These are phyloP conservation scores for Solanum boliviense DNA, from an alignment of 257 asterid species.

Conservation along the genomic window DNA sequence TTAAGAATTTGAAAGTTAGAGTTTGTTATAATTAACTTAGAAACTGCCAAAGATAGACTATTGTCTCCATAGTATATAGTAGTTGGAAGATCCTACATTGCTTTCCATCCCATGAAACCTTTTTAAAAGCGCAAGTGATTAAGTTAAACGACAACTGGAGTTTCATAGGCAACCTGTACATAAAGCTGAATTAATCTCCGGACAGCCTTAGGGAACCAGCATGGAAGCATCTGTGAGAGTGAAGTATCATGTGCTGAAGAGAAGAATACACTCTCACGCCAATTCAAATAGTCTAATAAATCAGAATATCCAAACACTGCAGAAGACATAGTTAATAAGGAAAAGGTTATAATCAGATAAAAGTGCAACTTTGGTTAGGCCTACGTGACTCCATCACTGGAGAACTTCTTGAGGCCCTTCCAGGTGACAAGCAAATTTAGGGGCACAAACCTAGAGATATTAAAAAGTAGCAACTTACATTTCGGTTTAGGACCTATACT, in stretches of 20 bases:
- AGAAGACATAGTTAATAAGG: slow-evolving; percentile 10
- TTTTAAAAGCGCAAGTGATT: not conserved
- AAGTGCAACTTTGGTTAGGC: not conserved
- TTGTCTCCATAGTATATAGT: not conserved
- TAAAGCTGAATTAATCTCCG: slow-evolving; percentile 93
- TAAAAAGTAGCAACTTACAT: slow-evolving; percentile 23
- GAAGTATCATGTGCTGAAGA: slow-evolving; percentile 86
- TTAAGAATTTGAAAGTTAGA: not conserved
- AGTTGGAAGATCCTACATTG: not conserved
- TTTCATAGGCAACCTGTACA: slow-evolving; percentile 51
- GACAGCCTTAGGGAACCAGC: slow-evolving; percentile 90
- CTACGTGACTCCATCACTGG: not conserved
- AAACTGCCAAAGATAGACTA: not conserved
- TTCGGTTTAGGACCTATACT: slow-evolving; percentile 46
- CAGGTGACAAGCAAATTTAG: not conserved
- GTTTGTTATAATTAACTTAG: not conserved
- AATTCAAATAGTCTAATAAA: slow-evolving; percentile 75
- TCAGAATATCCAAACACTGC: slow-evolving; percentile 70
- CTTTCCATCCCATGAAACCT: not conserved
- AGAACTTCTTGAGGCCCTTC: not conserved
- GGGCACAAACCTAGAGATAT: slow-evolving; percentile 1
- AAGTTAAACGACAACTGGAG: not conserved
- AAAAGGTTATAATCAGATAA: slow-evolving; percentile 4
- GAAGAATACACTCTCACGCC: slow-evolving; percentile 94
- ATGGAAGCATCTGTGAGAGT: slow-evolving; percentile 90